phyloP scores from a whole-genome alignment of 306 rosid genomes.

The Phaseolus lunatus region DNA sequence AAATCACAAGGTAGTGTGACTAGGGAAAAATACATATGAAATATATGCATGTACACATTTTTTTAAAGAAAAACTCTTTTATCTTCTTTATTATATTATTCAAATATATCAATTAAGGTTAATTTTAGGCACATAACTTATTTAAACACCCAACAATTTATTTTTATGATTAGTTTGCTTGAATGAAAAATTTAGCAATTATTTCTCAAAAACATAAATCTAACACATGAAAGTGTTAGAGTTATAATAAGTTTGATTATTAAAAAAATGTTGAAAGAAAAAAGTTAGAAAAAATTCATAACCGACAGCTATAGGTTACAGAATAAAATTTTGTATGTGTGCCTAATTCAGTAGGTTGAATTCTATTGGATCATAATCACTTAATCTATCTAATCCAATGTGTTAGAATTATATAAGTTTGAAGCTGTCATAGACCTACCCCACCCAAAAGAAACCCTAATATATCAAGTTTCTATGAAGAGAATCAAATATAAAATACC shows the following conservation, averaged over 20 bases:
- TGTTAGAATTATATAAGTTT: neutral
- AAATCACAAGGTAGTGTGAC: neutral
- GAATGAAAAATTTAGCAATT: neutral
- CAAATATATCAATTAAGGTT: neutral
- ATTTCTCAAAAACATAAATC: neutral
- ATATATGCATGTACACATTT: no score
- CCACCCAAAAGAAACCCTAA: neutral
- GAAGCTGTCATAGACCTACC: neutral
- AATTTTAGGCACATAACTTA: neutral
- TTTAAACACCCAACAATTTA: neutral
- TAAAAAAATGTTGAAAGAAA: neutral
- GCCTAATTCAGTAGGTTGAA: neutral
- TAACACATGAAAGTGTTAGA: neutral
- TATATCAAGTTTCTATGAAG: no score
- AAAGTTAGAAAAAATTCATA: neutral
- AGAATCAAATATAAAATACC: no score
- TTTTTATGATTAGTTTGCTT: neutral
- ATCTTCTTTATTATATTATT: neutral
- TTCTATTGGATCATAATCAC: neutral
- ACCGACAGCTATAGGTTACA: neutral
- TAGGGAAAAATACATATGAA: neutral
- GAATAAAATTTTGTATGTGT: neutral
- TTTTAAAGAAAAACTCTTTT: neutral
- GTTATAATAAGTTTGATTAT: no score
- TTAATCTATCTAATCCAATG: slow-evolving; percentile 1